Base-by-base conservation (phyloP, 306 rosid genomes). In the Cucumis cinereus region DNA sequence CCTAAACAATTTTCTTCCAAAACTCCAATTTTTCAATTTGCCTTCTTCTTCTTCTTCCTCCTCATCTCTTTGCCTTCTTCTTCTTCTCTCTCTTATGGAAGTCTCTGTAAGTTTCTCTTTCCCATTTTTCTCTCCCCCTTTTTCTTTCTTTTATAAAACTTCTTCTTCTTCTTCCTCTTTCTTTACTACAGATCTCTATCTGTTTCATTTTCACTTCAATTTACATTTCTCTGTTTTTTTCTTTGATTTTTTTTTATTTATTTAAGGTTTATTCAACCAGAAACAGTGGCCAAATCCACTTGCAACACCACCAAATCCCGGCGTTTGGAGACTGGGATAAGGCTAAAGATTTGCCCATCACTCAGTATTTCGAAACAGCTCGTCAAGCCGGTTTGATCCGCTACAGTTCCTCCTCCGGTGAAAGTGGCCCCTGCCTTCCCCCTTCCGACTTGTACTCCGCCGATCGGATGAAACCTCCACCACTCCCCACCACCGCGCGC, bases 251-350 rank as follows among this genome's bases (percentile, higher is more conserved):
- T 30, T 30, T 30, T 30, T 30, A 3, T 49, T 14, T 53, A 6
- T 53, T 8, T 35, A 43, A 77, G 80, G 53, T 50, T 30, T 64
- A 90, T 73, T 86, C 56, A 5, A 45, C 60, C 43, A 91, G 79
- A 82, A 88, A 88, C 77, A 91, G 96, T 17, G 93, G 90, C 2
- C 94, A 91, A 59, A 86, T 94, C 73, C 97, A 95, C 16, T 85
- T 87, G 4, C 94, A 90, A 47, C 49, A 64, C 16, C 72, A 67
- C n/a, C 75, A 70, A 71, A 91, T 94, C 67, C 97, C 98, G 17
- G 90, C 93, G 52, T 94, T 94, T 57, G 97, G 98, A 7, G 87
- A 94, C 85, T 94, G 98, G 98, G 98, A 94, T 54, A 85, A 83
- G 45, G 86, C 95, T 0, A 90, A 89, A 56, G 88, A 94, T 61